phyloP scores from a whole-genome alignment of 1,139 yeast species.

The Suhomyces anneliseae region DNA sequence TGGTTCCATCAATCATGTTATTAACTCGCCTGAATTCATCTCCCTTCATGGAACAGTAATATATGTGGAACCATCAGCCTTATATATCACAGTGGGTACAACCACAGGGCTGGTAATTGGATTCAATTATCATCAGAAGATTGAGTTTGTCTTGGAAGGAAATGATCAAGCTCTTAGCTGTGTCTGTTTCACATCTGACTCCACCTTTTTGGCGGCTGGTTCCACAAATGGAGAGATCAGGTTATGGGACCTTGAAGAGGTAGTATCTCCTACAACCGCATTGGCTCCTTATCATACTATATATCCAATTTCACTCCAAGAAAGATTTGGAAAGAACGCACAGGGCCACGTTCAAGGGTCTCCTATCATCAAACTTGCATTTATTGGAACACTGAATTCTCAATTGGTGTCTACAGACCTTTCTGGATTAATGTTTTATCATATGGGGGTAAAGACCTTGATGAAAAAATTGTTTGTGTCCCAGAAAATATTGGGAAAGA shows the following conservation, averaged over 20 bases:
- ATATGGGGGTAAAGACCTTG: constrained; percentile 57
- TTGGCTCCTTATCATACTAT: constrained; percentile 21
- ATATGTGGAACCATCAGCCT: constrained; percentile 46
- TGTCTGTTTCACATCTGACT: constrained; percentile 35
- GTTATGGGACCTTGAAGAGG: constrained; percentile 29
- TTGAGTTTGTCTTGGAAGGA: constrained; percentile 40
- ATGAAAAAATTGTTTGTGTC: constrained; percentile 53
- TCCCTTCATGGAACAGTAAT: constrained; percentile 50
- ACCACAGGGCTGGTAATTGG: constrained; percentile 55
- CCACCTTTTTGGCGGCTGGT: constrained; percentile 36
- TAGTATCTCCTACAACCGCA: not conserved
- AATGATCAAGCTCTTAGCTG: constrained; percentile 19
- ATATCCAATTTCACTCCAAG: constrained; percentile 28
- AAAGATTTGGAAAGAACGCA: constrained; percentile 26
- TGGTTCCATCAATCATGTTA: constrained; percentile 18
- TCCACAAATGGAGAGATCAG: constrained; percentile 29
- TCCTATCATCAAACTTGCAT: constrained; percentile 50
- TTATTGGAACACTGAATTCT: constrained; percentile 56
- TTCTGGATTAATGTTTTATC: constrained; percentile 59
- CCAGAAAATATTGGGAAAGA: constrained; percentile 53
- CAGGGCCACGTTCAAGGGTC: constrained; percentile 57
- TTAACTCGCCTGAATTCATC: constrained; percentile 27
- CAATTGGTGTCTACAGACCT: constrained; percentile 61
- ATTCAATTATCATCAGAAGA: constrained; percentile 63
- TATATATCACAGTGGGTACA: constrained; percentile 62